A percentile compares a stretch with the other conserved stretches of the same genome.
Conservation (phyloP, 2,329 filamentous ascomycete species). For the Penicillium sp. region DNA sequence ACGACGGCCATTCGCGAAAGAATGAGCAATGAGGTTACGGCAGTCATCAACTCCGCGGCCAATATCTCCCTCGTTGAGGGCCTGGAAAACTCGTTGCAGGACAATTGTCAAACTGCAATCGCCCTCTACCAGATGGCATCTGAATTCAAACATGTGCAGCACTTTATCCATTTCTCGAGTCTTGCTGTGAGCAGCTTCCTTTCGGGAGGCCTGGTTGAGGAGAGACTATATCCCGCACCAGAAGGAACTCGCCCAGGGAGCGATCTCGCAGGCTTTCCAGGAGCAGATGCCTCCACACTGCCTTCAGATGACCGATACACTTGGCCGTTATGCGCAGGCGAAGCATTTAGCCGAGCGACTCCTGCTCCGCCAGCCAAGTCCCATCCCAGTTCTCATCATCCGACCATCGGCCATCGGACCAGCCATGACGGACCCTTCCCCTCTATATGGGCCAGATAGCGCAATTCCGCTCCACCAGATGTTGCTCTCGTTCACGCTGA, state of each 20-base stretch:
- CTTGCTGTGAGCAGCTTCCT: conserved; percentile 22
- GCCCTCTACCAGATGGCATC: conserved; percentile 7
- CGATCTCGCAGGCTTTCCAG: conserved; percentile 16
- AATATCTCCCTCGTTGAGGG: conserved; percentile 22
- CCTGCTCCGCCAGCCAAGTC: conserved; percentile 1
- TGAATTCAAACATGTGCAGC: conserved; percentile 13
- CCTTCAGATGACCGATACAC: conserved; percentile 15
- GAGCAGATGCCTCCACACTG: conserved; percentile 11
- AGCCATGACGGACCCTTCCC: conserved; percentile 24
- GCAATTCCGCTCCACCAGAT: conserved; percentile 19
- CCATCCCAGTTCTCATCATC: conserved; percentile 20
- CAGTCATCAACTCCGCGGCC: conserved; percentile 26
- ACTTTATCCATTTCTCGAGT: conserved; percentile 24
- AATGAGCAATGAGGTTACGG: conserved; percentile 20
- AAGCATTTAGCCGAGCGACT: conserved; percentile 27
- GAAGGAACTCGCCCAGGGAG: neutral
- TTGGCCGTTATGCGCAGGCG: conserved; percentile 23
- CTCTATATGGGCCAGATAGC: conserved; percentile 23
- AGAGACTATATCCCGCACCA: conserved; percentile 11
- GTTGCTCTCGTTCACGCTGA: neutral
- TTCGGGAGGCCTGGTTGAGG: conserved; percentile 10
- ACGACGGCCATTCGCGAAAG: conserved; percentile 4
- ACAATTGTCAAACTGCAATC: conserved; percentile 21
- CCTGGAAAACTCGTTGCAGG: conserved; percentile 17
- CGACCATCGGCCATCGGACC: conserved; percentile 25